phyloP scores from a whole-genome alignment of 805 yeast species.

The Yarrowia sp. region DNA sequence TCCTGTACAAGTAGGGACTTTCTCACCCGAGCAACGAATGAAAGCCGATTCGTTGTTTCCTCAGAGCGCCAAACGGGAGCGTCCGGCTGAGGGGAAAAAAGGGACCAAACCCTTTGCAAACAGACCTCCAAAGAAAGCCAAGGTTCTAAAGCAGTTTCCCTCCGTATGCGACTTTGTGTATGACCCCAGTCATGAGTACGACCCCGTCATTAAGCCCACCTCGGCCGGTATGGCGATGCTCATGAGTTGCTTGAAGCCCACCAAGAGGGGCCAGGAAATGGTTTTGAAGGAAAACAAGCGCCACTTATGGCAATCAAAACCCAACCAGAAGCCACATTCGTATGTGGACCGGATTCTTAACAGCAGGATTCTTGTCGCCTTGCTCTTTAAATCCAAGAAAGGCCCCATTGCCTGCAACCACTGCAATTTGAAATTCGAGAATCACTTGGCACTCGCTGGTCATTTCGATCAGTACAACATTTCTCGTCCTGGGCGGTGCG shows the following conservation, averaged over 20 bases:
- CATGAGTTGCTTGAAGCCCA: neutral
- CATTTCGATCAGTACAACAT: neutral
- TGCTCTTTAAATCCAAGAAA: neutral
- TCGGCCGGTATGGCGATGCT: neutral
- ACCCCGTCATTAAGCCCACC: neutral
- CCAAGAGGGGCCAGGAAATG: neutral
- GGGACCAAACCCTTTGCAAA: neutral
- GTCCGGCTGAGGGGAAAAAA: no score
- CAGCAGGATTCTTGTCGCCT: neutral
- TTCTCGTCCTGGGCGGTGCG: neutral
- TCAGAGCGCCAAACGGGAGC: no score
- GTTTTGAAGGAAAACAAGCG: neutral
- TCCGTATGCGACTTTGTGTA: neutral
- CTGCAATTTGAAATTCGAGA: neutral
- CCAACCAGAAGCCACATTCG: neutral
- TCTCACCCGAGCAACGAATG: neutral
- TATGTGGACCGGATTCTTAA: neutral
- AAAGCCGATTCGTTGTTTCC: neutral
- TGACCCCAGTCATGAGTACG: neutral
- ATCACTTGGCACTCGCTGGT: neutral
- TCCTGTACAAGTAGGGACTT: neutral
- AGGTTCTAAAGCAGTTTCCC: neutral
- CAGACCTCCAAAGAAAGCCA: neutral
- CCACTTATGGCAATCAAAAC: neutral
- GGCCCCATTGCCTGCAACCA: slow-evolving; percentile 6